A percentile compares a stretch with the other conserved stretches of the same genome.
Evolutionary conservation across 768 basidiomycete genomes (phyloP).

Genomic region (Termitomyces sp.): DNA sequence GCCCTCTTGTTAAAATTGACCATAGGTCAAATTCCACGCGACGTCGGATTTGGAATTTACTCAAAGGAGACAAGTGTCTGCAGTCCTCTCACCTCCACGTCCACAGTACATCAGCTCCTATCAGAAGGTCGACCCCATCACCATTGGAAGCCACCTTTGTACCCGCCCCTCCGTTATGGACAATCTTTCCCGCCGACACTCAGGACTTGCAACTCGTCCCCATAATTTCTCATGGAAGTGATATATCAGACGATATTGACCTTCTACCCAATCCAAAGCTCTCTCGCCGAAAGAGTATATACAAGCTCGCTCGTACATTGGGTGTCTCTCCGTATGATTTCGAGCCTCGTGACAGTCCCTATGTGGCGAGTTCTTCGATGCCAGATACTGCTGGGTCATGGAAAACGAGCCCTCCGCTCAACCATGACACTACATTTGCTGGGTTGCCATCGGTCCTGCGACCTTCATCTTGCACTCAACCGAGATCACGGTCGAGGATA

Average conservation of each 20-base stretch:
- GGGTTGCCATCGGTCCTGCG: background rate
- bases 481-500: slow-evolving; percentile 11
- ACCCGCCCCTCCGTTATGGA: slow-evolving; percentile 10
- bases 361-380: background rate
- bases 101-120: background rate
- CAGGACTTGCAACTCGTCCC: slow-evolving; percentile 12
- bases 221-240: slow-evolving; percentile 11
- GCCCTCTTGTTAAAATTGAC: background rate
- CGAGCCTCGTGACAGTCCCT: background rate
- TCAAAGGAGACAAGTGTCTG: background rate
- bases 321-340: slow-evolving; percentile 20
- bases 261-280: background rate
- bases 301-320: slow-evolving; percentile 27
- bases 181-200: slow-evolving; percentile 3
- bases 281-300: slow-evolving; percentile 16
- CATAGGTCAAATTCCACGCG: background rate
- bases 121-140: background rate
- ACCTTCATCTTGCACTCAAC: slow-evolving; percentile 5
- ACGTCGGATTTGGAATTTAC: slow-evolving; percentile 10
- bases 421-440: background rate
- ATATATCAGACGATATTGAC: slow-evolving; percentile 8
- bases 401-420: slow-evolving; percentile 10
- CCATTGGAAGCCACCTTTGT: slow-evolving; percentile 7
- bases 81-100: background rate
- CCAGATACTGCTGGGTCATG: background rate